A percentile compares a stretch with the other conserved stretches of the same genome.
Evolutionary conservation across 768 basidiomycete species (phyloP).

Genomic region (Strobilomyces echinocephalus): DNA sequence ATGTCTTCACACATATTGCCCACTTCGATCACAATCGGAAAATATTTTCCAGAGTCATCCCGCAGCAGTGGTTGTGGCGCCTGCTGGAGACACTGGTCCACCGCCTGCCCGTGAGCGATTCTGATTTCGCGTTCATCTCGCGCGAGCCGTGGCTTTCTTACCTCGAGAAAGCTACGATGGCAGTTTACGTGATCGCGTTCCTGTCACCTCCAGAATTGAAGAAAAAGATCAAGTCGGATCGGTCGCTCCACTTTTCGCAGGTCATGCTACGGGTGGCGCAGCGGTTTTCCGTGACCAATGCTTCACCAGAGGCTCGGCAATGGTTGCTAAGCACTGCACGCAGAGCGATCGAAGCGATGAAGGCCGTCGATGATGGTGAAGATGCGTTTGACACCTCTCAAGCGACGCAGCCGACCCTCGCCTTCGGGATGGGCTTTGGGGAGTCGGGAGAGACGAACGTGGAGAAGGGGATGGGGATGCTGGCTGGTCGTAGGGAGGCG

Average conservation of each 20-base stretch:
- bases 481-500: conserved; percentile 67
- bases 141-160: conserved; percentile 72
- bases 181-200: conserved; percentile 85
- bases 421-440: conserved; percentile 84
- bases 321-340: conserved; percentile 54
- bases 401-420: conserved; percentile 52
- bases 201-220: conserved; percentile 75
- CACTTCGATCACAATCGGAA: conserved; percentile 77
- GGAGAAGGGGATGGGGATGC: conserved; percentile 71
- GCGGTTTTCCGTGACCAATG: conserved; percentile 47
- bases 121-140: conserved; percentile 64
- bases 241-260: conserved; percentile 60
- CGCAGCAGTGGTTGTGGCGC: conserved; percentile 50
- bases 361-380: conserved; percentile 69
- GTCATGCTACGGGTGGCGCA: conserved; percentile 71
- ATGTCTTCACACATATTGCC: conserved; percentile 75
- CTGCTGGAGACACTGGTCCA: conserved; percentile 71
- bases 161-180: conserved; percentile 72
- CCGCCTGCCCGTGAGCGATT: conserved; percentile 75
- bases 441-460: conserved; percentile 61
- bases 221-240: conserved; percentile 59
- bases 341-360: conserved; percentile 72
- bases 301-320: conserved; percentile 46
- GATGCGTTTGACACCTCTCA: conserved; percentile 71
- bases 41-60: conserved; percentile 57